phyloP scores from a whole-genome alignment of 2,329 filamentous ascomycete genomes.

The Xylariaceae sp. region DNA sequence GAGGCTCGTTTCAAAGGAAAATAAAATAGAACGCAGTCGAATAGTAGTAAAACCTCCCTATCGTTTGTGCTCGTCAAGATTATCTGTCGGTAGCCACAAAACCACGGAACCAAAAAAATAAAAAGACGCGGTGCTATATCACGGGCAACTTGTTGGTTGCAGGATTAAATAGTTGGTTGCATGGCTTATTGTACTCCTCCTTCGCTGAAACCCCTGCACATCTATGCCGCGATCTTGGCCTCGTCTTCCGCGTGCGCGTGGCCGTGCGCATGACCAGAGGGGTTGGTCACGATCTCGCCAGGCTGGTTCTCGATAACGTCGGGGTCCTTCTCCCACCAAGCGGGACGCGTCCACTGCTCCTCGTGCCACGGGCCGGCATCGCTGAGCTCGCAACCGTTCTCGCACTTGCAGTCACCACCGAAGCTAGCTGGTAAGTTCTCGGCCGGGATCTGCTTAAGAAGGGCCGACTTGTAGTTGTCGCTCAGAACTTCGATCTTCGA shows the following conservation, averaged over 20 bases:
- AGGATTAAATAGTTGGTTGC: neutral
- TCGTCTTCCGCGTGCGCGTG: conserved; percentile 10
- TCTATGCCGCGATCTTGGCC: conserved; percentile 13
- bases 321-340: conserved; percentile 56
- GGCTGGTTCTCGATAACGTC: conserved; percentile 31
- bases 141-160: neutral
- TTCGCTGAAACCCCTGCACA: neutral
- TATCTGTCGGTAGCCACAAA: neutral
- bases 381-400: conserved; percentile 76
- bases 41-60: neutral
- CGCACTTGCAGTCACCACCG: conserved; percentile 77
- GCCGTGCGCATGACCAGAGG: conserved; percentile 27
- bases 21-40: no score
- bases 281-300: conserved; percentile 30
- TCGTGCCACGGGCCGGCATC: conserved; percentile 90
- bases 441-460: conserved; percentile 75
- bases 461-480: conserved; percentile 71
- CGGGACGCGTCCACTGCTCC: conserved; percentile 57
- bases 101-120: neutral
- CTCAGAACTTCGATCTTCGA: conserved; percentile 93
- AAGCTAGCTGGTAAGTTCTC: conserved; percentile 88
- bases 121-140: neutral
- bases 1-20: neutral
- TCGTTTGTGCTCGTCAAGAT: neutral
- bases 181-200: neutral